Evolutionary conservation across 371 early-diverging fungal species (phyloP).

Genomic region (Mortierella sp.): DNA sequence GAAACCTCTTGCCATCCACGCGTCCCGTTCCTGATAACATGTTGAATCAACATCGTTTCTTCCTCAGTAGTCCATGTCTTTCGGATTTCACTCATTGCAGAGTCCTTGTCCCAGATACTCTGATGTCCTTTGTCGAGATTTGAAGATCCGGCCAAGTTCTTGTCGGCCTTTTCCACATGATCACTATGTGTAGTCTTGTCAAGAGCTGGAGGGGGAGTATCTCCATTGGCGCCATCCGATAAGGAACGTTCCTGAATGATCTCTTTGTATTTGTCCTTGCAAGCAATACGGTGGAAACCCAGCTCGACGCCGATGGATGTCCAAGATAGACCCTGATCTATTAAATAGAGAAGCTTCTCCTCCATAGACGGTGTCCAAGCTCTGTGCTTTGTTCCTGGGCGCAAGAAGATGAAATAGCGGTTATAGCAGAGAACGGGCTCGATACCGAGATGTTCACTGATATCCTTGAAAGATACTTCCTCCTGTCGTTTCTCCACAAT

Average conservation of each 20-base stretch:
- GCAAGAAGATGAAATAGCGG: slow-evolving; percentile 21
- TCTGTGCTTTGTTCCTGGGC: neutral
- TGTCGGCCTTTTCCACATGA: slow-evolving; percentile 13
- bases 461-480: slow-evolving; percentile 11
- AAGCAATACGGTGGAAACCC: slow-evolving; percentile 23
- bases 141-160: slow-evolving; percentile 5
- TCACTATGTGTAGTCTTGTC: too few relatives aligned
- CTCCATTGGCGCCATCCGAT: neutral
- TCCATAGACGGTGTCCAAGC: slow-evolving; percentile 21
- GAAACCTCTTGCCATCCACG: slow-evolving; percentile 35
- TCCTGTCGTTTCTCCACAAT: slow-evolving; percentile 7
- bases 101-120: slow-evolving; percentile 25
- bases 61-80: slow-evolving; percentile 29
- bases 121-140: slow-evolving; percentile 1
- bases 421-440: slow-evolving; percentile 5
- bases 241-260: neutral
- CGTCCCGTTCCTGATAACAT: slow-evolving; percentile 40
- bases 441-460: slow-evolving; percentile 11
- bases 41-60: slow-evolving; percentile 38
- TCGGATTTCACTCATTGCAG: slow-evolving; percentile 10
- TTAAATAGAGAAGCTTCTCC: slow-evolving; percentile 25
- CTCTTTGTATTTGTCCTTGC: slow-evolving; percentile 28
- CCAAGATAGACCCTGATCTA: slow-evolving; percentile 42
- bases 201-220: too few relatives aligned
- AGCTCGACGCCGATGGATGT: slow-evolving; percentile 12